Evolutionary conservation across 1,284 basidiomycete species (phyloP).

Genomic region (Trametes hirsuta): DNA sequence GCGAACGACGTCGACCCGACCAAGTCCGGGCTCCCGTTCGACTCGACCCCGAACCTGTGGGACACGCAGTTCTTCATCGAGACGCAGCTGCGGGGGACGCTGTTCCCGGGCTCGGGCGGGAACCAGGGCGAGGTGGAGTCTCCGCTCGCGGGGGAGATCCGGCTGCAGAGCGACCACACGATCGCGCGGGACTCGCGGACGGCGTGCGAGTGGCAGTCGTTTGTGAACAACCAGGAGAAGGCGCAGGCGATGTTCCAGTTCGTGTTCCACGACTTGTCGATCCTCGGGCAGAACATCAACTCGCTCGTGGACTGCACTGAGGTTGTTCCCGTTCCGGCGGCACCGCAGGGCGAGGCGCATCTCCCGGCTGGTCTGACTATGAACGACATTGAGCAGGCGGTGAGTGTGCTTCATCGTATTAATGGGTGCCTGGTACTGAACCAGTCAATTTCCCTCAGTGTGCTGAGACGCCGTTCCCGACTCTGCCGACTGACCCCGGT

Average conservation of each 20-base stretch:
- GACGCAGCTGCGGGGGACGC: conserved; percentile 25
- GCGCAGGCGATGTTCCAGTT: conserved; percentile 32
- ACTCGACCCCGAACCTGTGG: conserved; percentile 15
- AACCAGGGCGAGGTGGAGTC: conserved; percentile 25
- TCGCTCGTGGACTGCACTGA: conserved; percentile 28
- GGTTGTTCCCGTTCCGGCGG: conserved; percentile 34
- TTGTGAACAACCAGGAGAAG: conserved; percentile 36
- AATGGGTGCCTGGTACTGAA: too few species aligned
- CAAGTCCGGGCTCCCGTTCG: conserved; percentile 14
- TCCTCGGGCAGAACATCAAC: conserved; percentile 32
- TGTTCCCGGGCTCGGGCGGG: conserved; percentile 27
- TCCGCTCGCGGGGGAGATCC: conserved; percentile 28
- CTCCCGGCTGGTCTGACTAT: conserved; percentile 38
- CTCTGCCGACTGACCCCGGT: conserved; percentile 22
- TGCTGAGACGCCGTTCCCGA: conserved; percentile 21
- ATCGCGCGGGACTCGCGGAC: conserved; percentile 35
- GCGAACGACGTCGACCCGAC: conserved; percentile 21
- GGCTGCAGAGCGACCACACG: conserved; percentile 32
- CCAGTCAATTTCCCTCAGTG: background rate
- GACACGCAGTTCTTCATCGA: conserved; percentile 20
- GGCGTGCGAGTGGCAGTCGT: conserved; percentile 41
- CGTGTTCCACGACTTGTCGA: conserved; percentile 33
- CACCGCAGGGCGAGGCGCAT: conserved; percentile 30
- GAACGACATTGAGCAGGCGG: conserved; percentile 40
- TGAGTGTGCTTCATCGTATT: conserved; percentile 6